A percentile compares a stretch with the other conserved stretches of the same genome.
Evolutionary conservation across 257 asterid genomes (phyloP).

Genomic region (Nicotiana noctiflora): DNA sequence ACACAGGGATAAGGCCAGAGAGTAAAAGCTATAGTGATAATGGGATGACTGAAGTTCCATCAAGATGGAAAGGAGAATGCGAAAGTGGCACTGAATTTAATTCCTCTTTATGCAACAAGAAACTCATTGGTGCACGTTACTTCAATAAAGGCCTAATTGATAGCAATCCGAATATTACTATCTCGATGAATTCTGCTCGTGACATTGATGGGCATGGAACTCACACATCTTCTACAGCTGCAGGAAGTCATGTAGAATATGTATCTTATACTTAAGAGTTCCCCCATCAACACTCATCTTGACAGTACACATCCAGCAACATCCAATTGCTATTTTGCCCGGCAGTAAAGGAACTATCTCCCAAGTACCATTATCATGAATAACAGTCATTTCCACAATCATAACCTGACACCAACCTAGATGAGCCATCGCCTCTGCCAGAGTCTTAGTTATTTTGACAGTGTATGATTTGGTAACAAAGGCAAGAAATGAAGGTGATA

Average conservation of each 20-base stretch:
- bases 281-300: background rate
- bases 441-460: background rate
- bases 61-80: conserved; percentile 62
- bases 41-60: conserved; percentile 41
- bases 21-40: conserved; percentile 54
- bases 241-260: conserved; percentile 38
- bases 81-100: conserved; percentile 50
- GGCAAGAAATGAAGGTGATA: too few relatives aligned
- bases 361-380: background rate
- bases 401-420: background rate
- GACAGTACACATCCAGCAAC: background rate
- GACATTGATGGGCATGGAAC: conserved; percentile 68
- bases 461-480: too few relatives aligned
- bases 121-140: conserved; percentile 66
- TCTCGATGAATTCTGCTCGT: conserved; percentile 52
- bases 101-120: conserved; percentile 58
- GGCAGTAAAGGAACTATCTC: background rate
- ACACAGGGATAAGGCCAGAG: conserved; percentile 79
- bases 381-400: background rate
- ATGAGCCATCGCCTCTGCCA: background rate
- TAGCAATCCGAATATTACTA: conserved; percentile 38
- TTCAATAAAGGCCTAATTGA: conserved; percentile 59
- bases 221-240: conserved; percentile 71
- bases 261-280: too few relatives aligned
- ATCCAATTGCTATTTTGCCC: background rate